Evolutionary conservation across 768 basidiomycete genomes (phyloP), one percentile per base, ranked within the genome.

Genomic region (Amanita phalloides): DNA sequence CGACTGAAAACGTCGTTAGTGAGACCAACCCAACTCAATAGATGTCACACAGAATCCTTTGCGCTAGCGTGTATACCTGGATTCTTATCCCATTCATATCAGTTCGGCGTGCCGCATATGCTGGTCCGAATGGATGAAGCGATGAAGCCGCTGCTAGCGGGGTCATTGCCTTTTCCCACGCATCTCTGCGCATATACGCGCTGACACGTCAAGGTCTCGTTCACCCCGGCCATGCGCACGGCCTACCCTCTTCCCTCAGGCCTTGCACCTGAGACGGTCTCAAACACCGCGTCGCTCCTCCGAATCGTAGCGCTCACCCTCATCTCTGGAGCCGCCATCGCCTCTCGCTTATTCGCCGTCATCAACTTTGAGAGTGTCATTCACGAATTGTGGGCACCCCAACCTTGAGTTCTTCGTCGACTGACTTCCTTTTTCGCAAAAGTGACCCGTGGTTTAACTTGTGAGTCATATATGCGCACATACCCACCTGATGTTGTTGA

Each of bases 381-480:
- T 61, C 95, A 98, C 68, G 96, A 98, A 75, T 98, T 97, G 93
- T 96, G 57, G 0, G 51, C 17, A 11, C 20, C 21, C 37, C 30
- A 4, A 41, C 23, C 14, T 23, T 7, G 17, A 13, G 13, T 30
- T 48, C 53, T 51, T 45, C 23, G 48, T 50, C 45, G 57, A 37
- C 45, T 60, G 54, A 58, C 44, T 32, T 46, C 48, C 28, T 46
- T 51, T 17, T 48, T 14, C 53, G 45, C 26, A 6, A 36, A 62
- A 95, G 93, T 64, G 94, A 96, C 63, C 92, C 94, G 57, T 98
- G 96, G 96, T 98, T 99, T 70, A 98, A 99, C 69, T 98, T 88
- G 92, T 96, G 66, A 68, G 90, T 81, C 14, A 48, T 49, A 6
- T 56, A 55, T 55, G 51, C 48, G 25, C 51, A 46, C 54, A 54